Base-by-base conservation (phyloP, 2,329 filamentous ascomycete genomes). In the Alternaria novae-zelandiae region DNA sequence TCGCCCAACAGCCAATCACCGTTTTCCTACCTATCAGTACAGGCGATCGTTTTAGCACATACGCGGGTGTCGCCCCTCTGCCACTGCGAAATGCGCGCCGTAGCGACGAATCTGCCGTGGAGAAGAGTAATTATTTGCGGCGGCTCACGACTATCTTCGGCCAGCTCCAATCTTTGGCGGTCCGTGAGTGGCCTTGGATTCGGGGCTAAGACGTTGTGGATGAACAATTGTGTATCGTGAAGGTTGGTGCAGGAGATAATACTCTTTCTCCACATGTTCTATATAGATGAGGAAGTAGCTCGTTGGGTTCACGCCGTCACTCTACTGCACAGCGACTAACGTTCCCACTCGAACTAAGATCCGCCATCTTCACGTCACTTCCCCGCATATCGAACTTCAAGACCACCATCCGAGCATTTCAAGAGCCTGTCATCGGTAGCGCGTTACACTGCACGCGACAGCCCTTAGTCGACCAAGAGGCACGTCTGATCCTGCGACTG, bases 221-320 rank as follows among this genome's bases (percentile, higher is more conserved):
- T 63, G 64, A 63, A 55, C 66, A 69, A 68, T 71, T 71, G 70
- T 72, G 67, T 74, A 76, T 78, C 74, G 65, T 73, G 65, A 57
- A 59, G 41, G 59, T 72, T 73, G 72, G 67, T 70, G 70, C 55
- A 65, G 61, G 56, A 66, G 68, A 77, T 74, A 74, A 67, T 64
- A 58, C 59, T 51, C 47, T 45, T 53, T 47, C 56, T 66, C 59
- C 66, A 54, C 54, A 32, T 53, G 21, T 51, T 53, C 45, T 70
- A 67, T 69, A 70, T 70, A 69, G 58, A 50, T 51, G 47, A 56
- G 44, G 3, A 47, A 12, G 32, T 15, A 13, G 30, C 44, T 50
- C 57, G 12, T 44, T 56, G n/a, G 44, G 25, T 41, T 58, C 25
- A 49, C 57, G 44, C 53, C 63, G 28, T n/a, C 59, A 58, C 51